These are phyloP conservation scores for Mrakia blollopis DNA, from an alignment of 768 basidiomycete species.

Conservation along the genomic window DNA sequence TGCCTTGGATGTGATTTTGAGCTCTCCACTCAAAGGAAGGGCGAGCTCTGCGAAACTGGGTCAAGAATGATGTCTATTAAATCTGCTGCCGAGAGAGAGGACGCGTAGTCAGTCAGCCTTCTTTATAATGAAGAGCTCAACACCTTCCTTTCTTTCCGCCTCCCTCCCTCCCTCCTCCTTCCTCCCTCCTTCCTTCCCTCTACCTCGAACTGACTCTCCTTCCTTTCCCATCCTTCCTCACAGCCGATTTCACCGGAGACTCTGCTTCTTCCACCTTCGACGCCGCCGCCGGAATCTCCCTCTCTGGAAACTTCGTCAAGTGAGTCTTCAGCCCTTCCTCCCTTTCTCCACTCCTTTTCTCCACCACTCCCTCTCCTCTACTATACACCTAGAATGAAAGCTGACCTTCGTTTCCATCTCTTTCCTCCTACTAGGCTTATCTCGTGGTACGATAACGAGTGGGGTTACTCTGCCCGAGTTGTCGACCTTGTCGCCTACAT, in stretches of 20 bases:
- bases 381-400: background rate
- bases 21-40: too few relatives aligned
- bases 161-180: background rate
- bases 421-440: background rate
- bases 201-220: background rate
- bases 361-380: background rate
- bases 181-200: background rate
- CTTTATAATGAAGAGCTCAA: background rate
- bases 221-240: background rate
- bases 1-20: too few relatives aligned
- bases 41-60: too few relatives aligned
- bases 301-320: conserved; percentile 76
- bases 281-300: conserved; percentile 79
- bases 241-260: background rate
- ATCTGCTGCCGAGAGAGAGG: too few relatives aligned
- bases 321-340: conserved; percentile 40
- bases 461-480: conserved; percentile 47
- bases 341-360: conserved; percentile 64
- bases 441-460: conserved; percentile 73
- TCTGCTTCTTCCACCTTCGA: conserved; percentile 69
- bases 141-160: background rate
- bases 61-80: too few relatives aligned
- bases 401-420: background rate
- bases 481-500: conserved; percentile 79
- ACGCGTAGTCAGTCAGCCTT: too few relatives aligned